phyloP scores from a whole-genome alignment of 148 eudicot species.

The Amaranthus hypochondriacus region DNA sequence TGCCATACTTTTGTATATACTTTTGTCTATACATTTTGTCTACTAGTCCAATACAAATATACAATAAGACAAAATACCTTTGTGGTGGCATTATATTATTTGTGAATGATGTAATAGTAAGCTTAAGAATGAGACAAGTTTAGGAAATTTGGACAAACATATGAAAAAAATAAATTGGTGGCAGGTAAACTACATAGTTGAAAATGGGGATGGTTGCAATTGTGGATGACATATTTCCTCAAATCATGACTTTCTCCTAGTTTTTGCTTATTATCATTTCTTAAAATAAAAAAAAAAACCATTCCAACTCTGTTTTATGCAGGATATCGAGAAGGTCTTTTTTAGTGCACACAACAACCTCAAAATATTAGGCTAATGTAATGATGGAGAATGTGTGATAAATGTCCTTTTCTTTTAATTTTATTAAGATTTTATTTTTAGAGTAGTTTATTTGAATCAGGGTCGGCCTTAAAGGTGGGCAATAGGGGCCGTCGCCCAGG shows the following conservation, averaged over 20 bases:
- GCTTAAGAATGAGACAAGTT: neutral
- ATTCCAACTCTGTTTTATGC: too few relatives aligned
- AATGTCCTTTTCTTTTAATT: too few relatives aligned
- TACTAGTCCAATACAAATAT: neutral
- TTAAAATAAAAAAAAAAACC: neutral
- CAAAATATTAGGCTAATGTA: too few relatives aligned
- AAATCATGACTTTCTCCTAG: neutral
- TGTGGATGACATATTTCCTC: slow-evolving; percentile 11
- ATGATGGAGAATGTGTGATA: too few relatives aligned
- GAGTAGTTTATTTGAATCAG: too few relatives aligned
- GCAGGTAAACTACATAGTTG: neutral
- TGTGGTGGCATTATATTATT: neutral
- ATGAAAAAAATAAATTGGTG: neutral
- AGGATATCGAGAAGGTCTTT: too few relatives aligned
- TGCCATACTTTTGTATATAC: neutral
- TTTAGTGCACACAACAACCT: neutral
- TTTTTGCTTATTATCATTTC: neutral
- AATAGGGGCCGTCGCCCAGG: too few relatives aligned
- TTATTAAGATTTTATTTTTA: too few relatives aligned
- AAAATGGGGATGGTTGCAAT: neutral
- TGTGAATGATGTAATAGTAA: neutral
- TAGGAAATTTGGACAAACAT: neutral
- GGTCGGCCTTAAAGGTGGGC: too few relatives aligned
- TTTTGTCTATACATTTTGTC: neutral
- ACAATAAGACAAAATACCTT: neutral